A percentile compares a stretch with the other conserved stretches of the same genome.
phyloP scores from a whole-genome alignment of 345 rosid species.

The Euphorbia peplus region DNA sequence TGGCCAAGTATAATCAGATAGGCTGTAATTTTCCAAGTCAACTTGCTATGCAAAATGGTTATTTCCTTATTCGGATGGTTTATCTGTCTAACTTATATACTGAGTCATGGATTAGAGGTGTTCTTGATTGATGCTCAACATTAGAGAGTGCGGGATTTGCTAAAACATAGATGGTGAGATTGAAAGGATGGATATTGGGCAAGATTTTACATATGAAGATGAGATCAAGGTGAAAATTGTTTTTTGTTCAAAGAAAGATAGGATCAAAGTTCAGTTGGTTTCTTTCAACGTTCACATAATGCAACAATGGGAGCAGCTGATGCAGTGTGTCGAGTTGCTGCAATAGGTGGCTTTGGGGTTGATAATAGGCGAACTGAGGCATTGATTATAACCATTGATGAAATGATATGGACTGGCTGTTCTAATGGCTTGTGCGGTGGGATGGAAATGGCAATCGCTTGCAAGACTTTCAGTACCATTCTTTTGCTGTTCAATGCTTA shows the following conservation, averaged over 20 bases:
- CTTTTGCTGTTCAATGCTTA: conserved; percentile 73
- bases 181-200: conserved; percentile 58
- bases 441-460: conserved; percentile 80
- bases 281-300: conserved; percentile 95
- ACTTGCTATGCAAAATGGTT: background rate
- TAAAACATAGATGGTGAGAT: conserved; percentile 82
- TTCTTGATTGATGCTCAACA: too few relatives aligned
- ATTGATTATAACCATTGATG: conserved; percentile 62
- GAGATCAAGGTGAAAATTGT: conserved; percentile 71
- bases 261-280: conserved; percentile 54
- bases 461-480: conserved; percentile 58
- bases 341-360: conserved; percentile 75
- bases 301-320: conserved; percentile 99
- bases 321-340: conserved; percentile 90
- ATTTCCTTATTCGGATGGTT: background rate
- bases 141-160: conserved; percentile 81
- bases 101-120: too few relatives aligned
- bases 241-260: conserved; percentile 77
- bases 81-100: background rate
- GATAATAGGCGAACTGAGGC: conserved; percentile 87
- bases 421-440: conserved; percentile 86
- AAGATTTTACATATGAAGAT: conserved; percentile 44
- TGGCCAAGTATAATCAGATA: conserved; percentile 99
- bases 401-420: conserved; percentile 90
- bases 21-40: background rate